Evolutionary conservation across 1,139 yeast species (phyloP).

Genomic region (Hyphopichia khmerensis): DNA sequence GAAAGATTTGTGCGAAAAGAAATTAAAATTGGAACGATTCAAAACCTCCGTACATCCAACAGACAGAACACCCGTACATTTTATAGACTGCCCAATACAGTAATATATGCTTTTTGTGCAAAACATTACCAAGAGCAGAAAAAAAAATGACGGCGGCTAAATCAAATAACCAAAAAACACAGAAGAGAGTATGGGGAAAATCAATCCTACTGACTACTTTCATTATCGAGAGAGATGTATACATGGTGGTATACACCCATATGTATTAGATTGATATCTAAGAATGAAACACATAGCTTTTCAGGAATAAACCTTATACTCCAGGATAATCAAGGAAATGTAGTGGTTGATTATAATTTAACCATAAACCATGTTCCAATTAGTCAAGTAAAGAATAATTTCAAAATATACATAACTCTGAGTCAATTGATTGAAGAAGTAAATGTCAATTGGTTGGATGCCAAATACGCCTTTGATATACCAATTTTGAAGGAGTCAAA

Average conservation of each 20-base stretch:
- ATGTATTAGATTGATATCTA: conserved; percentile 22
- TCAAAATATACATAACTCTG: conserved; percentile 18
- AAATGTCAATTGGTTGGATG: conserved; percentile 24
- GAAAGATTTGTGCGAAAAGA: too few species aligned
- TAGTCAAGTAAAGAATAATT: conserved; percentile 8
- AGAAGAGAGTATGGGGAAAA: background rate
- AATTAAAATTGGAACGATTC: too few species aligned
- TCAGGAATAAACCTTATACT: conserved; percentile 28
- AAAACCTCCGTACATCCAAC: too few species aligned
- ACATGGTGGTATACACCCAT: conserved; percentile 27
- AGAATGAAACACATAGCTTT: conserved; percentile 17
- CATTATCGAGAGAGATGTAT: background rate
- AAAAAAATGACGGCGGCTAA: too few species aligned
- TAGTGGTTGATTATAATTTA: conserved; percentile 15
- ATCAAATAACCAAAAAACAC: too few species aligned
- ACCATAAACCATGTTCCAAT: conserved; percentile 18
- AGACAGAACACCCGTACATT: too few species aligned
- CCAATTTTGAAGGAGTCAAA: conserved; percentile 4
- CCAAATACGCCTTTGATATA: conserved; percentile 5
- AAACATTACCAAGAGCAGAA: background rate
- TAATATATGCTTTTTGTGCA: background rate
- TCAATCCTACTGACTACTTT: background rate
- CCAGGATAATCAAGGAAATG: conserved; percentile 10
- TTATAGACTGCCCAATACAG: background rate
- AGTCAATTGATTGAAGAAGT: conserved; percentile 11